Conservation (phyloP, 2,329 filamentous ascomycete species). For the Penicillium palitans region DNA sequence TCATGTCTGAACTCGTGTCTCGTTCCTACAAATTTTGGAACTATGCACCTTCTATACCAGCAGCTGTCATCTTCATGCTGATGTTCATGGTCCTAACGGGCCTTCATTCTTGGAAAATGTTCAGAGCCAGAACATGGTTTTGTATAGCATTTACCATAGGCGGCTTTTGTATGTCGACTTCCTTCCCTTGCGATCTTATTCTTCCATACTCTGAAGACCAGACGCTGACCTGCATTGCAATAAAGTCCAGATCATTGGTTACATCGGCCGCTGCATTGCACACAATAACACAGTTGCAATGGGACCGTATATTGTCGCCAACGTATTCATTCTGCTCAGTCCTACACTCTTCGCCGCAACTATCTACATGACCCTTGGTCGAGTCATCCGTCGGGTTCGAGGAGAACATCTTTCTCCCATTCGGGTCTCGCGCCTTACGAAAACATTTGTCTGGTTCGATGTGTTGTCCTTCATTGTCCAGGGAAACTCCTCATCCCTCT, state of each 20-base stretch:
- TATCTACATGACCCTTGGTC: slow-evolving; percentile 52
- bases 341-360: slow-evolving; percentile 53
- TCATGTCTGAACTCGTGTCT: slow-evolving; percentile 7
- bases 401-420: slow-evolving; percentile 48
- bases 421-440: slow-evolving; percentile 47
- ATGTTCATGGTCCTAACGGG: slow-evolving; percentile 11
- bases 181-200: neutral
- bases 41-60: slow-evolving; percentile 14
- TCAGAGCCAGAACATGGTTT: slow-evolving; percentile 14
- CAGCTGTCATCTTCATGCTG: slow-evolving; percentile 18
- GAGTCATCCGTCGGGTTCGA: slow-evolving; percentile 46
- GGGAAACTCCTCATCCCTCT: slow-evolving; percentile 21
- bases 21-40: slow-evolving; percentile 16
- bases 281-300: slow-evolving; percentile 24
- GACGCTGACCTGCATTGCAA: neutral
- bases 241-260: slow-evolving; percentile 40
- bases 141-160: slow-evolving; percentile 17
- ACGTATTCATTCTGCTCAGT: slow-evolving; percentile 49
- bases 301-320: slow-evolving; percentile 44
- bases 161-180: slow-evolving; percentile 14
- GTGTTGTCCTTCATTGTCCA: slow-evolving; percentile 52
- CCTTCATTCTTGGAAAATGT: slow-evolving; percentile 16
- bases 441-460: slow-evolving; percentile 52
- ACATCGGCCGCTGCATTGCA: slow-evolving; percentile 23
- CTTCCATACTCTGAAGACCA: neutral